Evolutionary conservation across 2,329 filamentous ascomycete species (phyloP), one percentile per base, ranked within the genome.

Genomic region (Diaporthe sp.): DNA sequence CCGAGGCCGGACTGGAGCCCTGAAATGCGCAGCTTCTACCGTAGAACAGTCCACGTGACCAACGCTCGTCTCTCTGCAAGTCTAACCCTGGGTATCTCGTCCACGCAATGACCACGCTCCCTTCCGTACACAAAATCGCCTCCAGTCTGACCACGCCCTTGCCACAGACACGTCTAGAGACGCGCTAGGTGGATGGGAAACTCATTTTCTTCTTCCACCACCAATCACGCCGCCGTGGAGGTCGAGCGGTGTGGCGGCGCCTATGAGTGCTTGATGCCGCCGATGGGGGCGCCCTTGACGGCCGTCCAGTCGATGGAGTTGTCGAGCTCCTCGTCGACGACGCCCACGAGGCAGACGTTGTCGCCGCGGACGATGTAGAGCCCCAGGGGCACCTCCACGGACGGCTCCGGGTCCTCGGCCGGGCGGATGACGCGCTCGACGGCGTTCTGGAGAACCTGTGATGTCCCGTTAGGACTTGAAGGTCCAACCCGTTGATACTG

Each of bases 331-430:
- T 98, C 96, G 83, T 99, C 95, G 42, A 99, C 92, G 74, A 97
- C 87, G 2, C 97, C 97, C 74, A 97, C 94, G 22, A 97, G 89
- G 76, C 95, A 96, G 64, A 99, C 96, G 81, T 97, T 98, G 83
- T 99, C 97, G 70, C 97, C 97, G 75, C 97, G 91, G 74, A 99
- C 94, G 74, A 99, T 89, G 83, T 98, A 98, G 8, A 98, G 86
- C 1, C 97, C 97, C 76, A 98, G 91, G 6, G 93, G 92, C 25
- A 97, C 92, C 81, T 97, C 92, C 74, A 92, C 91, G 57, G 94
- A 97, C 0, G 93, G 90, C 79, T 97, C 95, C 54, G 91, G 89
- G 81, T 98, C 95, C 81, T 98, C 96, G 57, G 90, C 89, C 1
- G 94, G 93, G 77, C 95, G 93, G 80, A 99, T 98, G 77, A 98